Base-by-base conservation (phyloP, 768 basidiomycete genomes). In the Trametes cingulata region DNA sequence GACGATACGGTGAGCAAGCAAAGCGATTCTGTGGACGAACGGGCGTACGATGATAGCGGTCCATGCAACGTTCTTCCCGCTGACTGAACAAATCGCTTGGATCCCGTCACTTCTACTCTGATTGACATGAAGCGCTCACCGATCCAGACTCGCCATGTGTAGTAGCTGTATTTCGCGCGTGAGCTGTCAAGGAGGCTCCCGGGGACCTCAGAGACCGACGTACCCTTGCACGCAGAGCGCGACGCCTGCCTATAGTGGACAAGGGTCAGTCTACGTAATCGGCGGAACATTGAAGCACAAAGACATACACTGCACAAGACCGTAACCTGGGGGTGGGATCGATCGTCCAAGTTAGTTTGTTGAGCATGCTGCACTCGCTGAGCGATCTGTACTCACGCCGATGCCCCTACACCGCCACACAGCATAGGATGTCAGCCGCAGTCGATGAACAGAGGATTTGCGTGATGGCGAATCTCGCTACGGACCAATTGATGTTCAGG, bases 71-170 rank as follows among this genome's bases (percentile, higher is more conserved):
- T 47, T 49, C n/a, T 50, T 61, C 4, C 33, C 53, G 39, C 60
- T 61, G 29, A 61, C 60, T 61, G 22, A 1, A 1, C 27, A 10
- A 25, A 36, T 15, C 2, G n/a, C 1, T 52, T 8, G 22, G 12
- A 0, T 25, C n/a, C n/a, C 4, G 5, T 17, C n/a, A 14, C 1
- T n/a, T n/a, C 2, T 4, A 14, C n/a, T 14, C 1, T 4, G 14
- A 35, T 1, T 17, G 14, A 20, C 19, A 19, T 9, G 33, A 12
- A n/a, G 24, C 12, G 29, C 59, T 13, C 29, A 61, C 60, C 53
- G 14, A 62, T 49, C 50, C 51, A 62, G 7, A 62, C 53, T 19
- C 61, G 50, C 61, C 61, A 62, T n/a, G 61, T 62, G 27, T 62
- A 62, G 35, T 61, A 61, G 6, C 60, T 60, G 40, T 8, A 14